Evolutionary conservation across 108 stramenopile genomes (phyloP), one percentile per base, ranked within the genome.

Genomic region (Nitzschia sp.): DNA sequence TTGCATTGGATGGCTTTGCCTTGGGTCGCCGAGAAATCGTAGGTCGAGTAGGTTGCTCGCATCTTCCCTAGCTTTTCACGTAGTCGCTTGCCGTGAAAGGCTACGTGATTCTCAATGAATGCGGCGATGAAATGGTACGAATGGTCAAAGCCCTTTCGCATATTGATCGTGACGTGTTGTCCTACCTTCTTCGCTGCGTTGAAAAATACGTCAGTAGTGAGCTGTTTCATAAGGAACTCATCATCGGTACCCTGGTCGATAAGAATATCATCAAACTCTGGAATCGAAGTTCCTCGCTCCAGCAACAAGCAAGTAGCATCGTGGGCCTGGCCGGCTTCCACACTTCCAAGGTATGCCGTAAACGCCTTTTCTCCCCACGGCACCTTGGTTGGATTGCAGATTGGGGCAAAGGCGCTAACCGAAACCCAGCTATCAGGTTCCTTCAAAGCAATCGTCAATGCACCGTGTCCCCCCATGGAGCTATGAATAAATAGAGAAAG

Each of bases 361-460:
- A 99, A 98, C 3, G 99, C 99, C 72, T 98, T 98, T 26, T 95
- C 65, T 29, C 99, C 99, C 99, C 99, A 99, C 19, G 95, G 95
- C 15, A 70, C 74, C 25, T 69, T 67, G 4, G 92, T 85, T 1
- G 98, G 98, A 79, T 99, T 91, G 71, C 89, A 95, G 63, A 99
- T 98, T 29, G 99, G 98, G 18, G 96, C 69, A 66, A 99, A 98
- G 3, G 97, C 97, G 19, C 87, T 89, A 1, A 98, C 99, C 48
- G 76, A 76, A 15, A 64, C 62, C 83, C 83, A 80, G 59, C 53
- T 57, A 19, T 11, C 38, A 32, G 66, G 82, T 68, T 78, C 64
- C 64, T 92, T 92, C 27, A 96, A 72, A 17, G 95, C 97, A 21
- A 93, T 70, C 17, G 91, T 90, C n/a, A 98, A 66, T 6, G 94